Evolutionary conservation across 2,329 filamentous ascomycete genomes (phyloP).

Genomic region (Calonectria montana): DNA sequence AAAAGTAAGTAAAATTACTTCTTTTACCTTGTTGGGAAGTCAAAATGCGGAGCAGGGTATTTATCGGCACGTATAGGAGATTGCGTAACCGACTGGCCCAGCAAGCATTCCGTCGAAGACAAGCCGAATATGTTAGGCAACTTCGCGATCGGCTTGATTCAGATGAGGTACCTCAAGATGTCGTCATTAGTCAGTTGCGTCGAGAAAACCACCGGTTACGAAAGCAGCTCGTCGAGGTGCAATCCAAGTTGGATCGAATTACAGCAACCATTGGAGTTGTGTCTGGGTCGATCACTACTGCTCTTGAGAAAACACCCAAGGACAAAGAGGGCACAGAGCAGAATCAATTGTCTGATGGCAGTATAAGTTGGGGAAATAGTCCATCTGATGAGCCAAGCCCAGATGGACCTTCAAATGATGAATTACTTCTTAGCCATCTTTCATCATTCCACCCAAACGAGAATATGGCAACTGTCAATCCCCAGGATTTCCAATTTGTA

Average conservation of each 20-base stretch:
- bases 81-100: neutral
- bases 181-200: neutral
- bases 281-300: neutral
- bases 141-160: neutral
- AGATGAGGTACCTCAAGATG: neutral
- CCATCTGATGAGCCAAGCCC: neutral
- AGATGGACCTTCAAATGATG: neutral
- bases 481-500: neutral
- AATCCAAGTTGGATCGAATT: neutral
- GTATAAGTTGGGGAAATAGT: neutral
- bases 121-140: neutral
- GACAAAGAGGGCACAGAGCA: neutral
- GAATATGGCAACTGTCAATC: neutral
- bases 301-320: neutral
- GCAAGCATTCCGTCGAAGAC: neutral
- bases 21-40: neutral
- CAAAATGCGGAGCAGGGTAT: neutral
- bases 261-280: neutral
- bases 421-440: neutral
- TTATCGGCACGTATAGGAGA: neutral
- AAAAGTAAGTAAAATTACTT: neutral
- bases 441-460: neutral
- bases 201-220: neutral
- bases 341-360: neutral
- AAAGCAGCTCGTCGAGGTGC: neutral